Percentiles rank a stretch among this genome's conserved stretches.
Conservation (phyloP, 345 rosid species). For the Syzygium jambos region DNA sequence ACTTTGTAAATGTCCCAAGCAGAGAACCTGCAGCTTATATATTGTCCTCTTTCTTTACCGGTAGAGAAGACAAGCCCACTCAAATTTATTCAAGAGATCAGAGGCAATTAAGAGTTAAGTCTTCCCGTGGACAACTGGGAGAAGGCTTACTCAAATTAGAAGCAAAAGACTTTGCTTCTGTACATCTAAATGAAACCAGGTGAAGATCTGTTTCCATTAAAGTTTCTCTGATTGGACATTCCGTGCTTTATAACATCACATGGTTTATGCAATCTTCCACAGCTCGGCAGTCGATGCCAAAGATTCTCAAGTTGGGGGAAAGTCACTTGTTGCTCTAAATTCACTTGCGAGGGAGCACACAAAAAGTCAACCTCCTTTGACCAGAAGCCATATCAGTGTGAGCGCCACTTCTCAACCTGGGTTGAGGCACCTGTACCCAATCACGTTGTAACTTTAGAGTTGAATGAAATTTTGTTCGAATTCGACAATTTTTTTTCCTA, state of each 20-base stretch:
- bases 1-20: not conserved
- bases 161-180: slow-evolving; percentile 12
- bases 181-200: not conserved
- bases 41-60: not conserved
- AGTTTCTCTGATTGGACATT: not conserved
- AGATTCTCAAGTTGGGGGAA: slow-evolving; percentile 17
- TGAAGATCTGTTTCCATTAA: not conserved
- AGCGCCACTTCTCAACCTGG: not conserved
- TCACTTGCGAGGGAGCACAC: slow-evolving; percentile 1
- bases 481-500: not conserved
- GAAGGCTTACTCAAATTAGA: slow-evolving; percentile 14
- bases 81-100: slow-evolving; percentile 25
- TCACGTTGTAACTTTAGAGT: not conserved
- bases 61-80: slow-evolving; percentile 20
- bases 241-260: not conserved
- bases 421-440: not conserved
- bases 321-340: slow-evolving; percentile 10
- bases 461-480: not conserved
- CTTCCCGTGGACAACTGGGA: slow-evolving; percentile 10
- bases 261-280: not conserved
- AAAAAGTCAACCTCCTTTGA: not conserved
- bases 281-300: slow-evolving; percentile 19
- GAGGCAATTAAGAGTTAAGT: slow-evolving; percentile 17
- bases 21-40: slow-evolving; percentile 12
- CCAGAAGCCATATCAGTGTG: not conserved